Evolutionary conservation across 1,139 yeast genomes (phyloP).

Genomic region (Casaregolazyma suthepensis): DNA sequence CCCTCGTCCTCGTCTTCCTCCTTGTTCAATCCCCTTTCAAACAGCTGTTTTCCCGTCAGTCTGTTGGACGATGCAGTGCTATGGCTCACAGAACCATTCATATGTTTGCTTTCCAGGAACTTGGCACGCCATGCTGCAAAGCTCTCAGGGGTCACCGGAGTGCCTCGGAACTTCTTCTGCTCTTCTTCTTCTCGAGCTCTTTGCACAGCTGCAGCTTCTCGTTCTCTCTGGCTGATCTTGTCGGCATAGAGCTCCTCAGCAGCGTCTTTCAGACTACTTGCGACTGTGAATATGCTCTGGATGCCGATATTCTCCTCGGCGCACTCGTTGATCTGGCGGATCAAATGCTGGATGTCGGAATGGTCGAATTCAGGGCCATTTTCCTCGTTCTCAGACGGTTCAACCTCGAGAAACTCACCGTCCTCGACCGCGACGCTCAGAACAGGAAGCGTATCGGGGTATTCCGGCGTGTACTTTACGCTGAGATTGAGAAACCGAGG

Average conservation of each 20-base stretch:
- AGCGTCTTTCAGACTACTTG: constrained; percentile 69
- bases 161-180: constrained; percentile 68
- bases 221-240: constrained; percentile 53
- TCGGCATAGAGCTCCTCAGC: constrained; percentile 61
- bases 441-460: constrained; percentile 66
- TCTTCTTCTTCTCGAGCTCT: constrained; percentile 61
- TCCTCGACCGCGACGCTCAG: constrained; percentile 40
- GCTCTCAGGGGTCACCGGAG: constrained; percentile 70
- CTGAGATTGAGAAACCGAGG: constrained; percentile 45
- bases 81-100: constrained; percentile 22
- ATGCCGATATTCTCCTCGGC: constrained; percentile 77
- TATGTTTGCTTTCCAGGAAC: constrained; percentile 49
- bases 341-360: constrained; percentile 39
- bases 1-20: constrained; percentile 45
- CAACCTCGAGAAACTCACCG: constrained; percentile 33
- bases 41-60: constrained; percentile 81
- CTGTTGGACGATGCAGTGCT: constrained; percentile 39
- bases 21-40: constrained; percentile 79
- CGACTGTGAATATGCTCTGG: constrained; percentile 78
- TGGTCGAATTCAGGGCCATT: constrained; percentile 21
- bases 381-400: constrained; percentile 34
- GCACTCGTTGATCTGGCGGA: constrained; percentile 37
- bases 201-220: constrained; percentile 45
- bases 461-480: constrained; percentile 62
- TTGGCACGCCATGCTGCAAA: constrained; percentile 62